Base-by-base conservation (phyloP, 345 rosid species). In the Hibiscus trionum region DNA sequence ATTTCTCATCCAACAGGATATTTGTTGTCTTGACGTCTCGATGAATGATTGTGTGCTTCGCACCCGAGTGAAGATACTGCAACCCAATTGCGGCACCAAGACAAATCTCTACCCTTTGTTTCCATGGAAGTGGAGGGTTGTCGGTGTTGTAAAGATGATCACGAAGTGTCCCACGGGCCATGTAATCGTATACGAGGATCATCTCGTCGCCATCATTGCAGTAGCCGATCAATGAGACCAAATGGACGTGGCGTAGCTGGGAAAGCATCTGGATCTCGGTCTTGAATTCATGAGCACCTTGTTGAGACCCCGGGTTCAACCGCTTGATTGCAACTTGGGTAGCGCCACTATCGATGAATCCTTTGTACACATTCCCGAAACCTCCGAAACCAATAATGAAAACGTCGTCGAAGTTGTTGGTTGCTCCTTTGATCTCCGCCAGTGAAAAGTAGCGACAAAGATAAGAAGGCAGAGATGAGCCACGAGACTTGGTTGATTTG, bases 191-290 rank as follows among this genome's bases (percentile, higher is more conserved):
- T 0, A 81, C 81, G 24, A 86, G 80, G 31, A 86, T 84, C 90
- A 84, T 86, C 77, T 86, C 90, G 12, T 64, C 75, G 29, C 76
- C 74, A 2, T 83, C 90, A 3, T 82, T 79, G 73, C 86, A 86
- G 56, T 79, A 81, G 15, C 90, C 90, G 0, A 86, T 82, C 70
- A 86, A 74, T 52, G 85, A 86, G 55, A 86, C 85, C 63, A 86
- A 66, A 73, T 86, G 85, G 0, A 80, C 69, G 76, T 84, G 86
- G 24, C 88, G 82, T 46, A 84, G 80, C 73, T 81, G 85, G 8
- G 88, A 86, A 27, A 86, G 78, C 85, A 84, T 81, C 67, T 82
- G 82, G 11, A 86, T 84, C 61, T 86, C 88, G 1, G 88, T 86
- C 84, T 53, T 70, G 80, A 86, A 86, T 53, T 82, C 86, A 0